Evolutionary conservation across 208 protist genomes (phyloP).

Genomic region (Crithidia bombi): DNA sequence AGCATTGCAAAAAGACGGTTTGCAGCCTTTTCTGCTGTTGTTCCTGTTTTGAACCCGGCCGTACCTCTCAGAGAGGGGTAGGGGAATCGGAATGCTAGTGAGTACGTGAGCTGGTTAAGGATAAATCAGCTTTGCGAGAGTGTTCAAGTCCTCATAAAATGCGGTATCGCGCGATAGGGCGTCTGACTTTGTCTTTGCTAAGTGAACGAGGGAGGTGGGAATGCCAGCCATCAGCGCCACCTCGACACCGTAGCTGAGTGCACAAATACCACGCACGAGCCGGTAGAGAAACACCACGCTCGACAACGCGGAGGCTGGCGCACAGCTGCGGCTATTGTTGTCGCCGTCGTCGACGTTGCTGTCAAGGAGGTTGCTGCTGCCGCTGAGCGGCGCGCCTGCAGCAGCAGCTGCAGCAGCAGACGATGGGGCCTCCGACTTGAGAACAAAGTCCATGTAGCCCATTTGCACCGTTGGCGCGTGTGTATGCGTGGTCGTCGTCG

Average conservation of each 20-base stretch:
- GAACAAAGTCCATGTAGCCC: conserved; percentile 89
- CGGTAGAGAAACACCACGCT: conserved; percentile 90
- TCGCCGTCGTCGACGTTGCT: background rate
- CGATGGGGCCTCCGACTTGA: conserved; percentile 27
- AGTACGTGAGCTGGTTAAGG: background rate
- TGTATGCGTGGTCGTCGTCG: background rate
- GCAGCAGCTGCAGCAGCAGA: background rate
- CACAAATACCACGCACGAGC: conserved; percentile 84
- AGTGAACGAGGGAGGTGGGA: conserved; percentile 49
- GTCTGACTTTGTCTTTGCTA: conserved; percentile 64
- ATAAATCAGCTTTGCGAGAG: conserved; percentile 34
- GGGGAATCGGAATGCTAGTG: background rate
- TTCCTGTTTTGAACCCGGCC: too few species aligned
- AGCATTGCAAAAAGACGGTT: too few species aligned
- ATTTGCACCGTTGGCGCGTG: conserved; percentile 52
- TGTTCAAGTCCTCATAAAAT: conserved; percentile 59
- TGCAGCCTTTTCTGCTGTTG: too few species aligned
- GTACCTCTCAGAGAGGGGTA: too few species aligned
- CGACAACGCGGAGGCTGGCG: conserved; percentile 27
- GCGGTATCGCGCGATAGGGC: conserved; percentile 64
- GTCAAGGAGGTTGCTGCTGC: background rate
- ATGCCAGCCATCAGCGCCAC: conserved; percentile 92
- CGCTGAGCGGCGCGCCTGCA: background rate
- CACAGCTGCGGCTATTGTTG: conserved; percentile 23
- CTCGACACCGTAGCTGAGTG: conserved; percentile 92